These are phyloP conservation scores for Nepenthes gracilis DNA, from an alignment of 148 eudicot genomes.

Conservation along the genomic window DNA sequence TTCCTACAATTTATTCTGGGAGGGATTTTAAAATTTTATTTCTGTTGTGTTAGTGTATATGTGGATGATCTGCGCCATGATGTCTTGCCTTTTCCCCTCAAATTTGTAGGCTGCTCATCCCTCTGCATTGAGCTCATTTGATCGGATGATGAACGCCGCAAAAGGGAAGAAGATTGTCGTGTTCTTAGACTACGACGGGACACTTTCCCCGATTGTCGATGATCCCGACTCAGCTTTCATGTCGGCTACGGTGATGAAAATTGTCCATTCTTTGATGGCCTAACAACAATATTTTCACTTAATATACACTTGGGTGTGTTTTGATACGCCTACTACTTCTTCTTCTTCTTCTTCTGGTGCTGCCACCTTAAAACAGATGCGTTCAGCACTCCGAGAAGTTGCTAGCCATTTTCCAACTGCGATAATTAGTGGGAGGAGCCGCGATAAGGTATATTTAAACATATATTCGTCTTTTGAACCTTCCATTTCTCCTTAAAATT, in stretches of 20 bases:
- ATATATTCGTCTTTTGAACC: background rate
- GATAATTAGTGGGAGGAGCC: constrained; percentile 56
- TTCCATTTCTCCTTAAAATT: background rate
- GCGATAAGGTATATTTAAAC: constrained; percentile 30
- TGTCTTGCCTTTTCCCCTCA: background rate
- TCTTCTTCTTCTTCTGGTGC: no score
- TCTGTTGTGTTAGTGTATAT: background rate
- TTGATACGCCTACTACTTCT: no score
- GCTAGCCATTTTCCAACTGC: constrained; percentile 52
- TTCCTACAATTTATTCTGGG: background rate
- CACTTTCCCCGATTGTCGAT: constrained; percentile 78
- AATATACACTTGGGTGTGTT: no score
- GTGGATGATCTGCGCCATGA: background rate
- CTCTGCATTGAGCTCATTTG: constrained; percentile 53
- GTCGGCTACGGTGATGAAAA: constrained; percentile 46
- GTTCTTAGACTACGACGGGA: constrained; percentile 89
- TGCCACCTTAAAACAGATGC: constrained; percentile 28
- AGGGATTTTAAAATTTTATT: background rate
- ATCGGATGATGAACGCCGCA: constrained; percentile 34
- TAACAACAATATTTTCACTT: no score
- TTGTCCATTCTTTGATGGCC: background rate
- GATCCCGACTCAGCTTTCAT: constrained; percentile 86
- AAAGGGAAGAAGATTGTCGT: constrained; percentile 59
- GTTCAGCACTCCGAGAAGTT: constrained; percentile 32
- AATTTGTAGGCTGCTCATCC: constrained; percentile 52